These are phyloP conservation scores for Sphagnum tenellum DNA, from an alignment of 225 moss, liverwort and hornwort species.

Conservation along the genomic window DNA sequence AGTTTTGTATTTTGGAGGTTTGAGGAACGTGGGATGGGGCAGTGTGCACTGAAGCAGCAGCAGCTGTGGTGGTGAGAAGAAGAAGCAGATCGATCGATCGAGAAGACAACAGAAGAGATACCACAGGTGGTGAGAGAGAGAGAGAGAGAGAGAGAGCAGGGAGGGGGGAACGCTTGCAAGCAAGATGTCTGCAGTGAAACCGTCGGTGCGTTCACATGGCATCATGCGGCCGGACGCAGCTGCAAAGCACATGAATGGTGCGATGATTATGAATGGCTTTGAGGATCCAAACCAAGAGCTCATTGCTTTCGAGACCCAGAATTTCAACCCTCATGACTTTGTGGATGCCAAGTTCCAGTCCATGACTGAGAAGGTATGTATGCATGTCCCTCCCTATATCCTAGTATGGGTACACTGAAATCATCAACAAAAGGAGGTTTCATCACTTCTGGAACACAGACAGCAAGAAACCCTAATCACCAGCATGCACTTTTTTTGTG, in stretches of 20 bases:
- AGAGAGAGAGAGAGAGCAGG: neutral
- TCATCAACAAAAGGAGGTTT: neutral
- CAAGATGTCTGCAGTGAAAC: constrained; percentile 10
- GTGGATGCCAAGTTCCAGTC: constrained; percentile 79
- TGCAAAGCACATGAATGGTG: constrained; percentile 14
- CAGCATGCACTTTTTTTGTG: neutral
- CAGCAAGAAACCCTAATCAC: too few species aligned
- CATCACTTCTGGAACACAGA: too few species aligned
- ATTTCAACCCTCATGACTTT: constrained; percentile 42
- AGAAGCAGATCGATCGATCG: too few species aligned
- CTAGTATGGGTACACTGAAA: too few species aligned
- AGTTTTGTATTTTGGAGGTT: too few species aligned
- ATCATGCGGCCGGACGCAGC: constrained; percentile 11
- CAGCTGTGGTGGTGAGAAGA: too few species aligned
- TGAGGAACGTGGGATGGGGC: too few species aligned
- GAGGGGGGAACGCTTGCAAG: neutral
- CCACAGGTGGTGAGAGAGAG: neutral
- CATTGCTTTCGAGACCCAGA: constrained; percentile 52
- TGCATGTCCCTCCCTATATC: neutral
- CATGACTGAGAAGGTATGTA: constrained; percentile 64
- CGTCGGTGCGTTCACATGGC: constrained; percentile 30
- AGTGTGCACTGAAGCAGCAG: too few species aligned
- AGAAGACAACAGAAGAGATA: too few species aligned
- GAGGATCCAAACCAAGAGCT: constrained; percentile 73
- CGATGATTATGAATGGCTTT: constrained; percentile 24